phyloP scores from a whole-genome alignment of 2,329 filamentous ascomycete species.

The Sporothrix phasma region DNA sequence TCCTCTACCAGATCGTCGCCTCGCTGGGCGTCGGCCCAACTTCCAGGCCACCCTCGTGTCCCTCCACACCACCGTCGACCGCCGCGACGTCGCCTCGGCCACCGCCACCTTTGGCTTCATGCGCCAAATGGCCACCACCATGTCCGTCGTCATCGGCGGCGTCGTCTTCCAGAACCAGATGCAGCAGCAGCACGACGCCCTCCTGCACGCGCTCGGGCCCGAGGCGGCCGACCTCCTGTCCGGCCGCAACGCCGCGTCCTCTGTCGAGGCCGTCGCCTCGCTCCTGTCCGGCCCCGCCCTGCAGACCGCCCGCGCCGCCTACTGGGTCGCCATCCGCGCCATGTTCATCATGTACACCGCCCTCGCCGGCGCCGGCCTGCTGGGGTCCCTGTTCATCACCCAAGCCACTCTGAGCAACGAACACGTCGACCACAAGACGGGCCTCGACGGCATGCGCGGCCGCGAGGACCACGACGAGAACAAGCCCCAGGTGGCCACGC shows the following conservation, averaged over 20 bases:
- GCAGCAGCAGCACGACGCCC: conserved; percentile 26
- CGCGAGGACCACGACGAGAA: conserved; percentile 21
- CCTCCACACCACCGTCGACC: conserved; percentile 51
- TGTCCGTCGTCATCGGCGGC: conserved; percentile 49
- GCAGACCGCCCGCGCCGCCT: conserved; percentile 22
- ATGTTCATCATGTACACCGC: conserved; percentile 51
- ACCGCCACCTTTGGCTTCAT: conserved; percentile 53
- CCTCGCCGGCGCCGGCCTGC: conserved; percentile 37
- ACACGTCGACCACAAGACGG: conserved; percentile 50
- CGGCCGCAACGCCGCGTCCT: conserved; percentile 51
- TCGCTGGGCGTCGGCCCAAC: conserved; percentile 52
- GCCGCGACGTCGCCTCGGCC: conserved; percentile 51
- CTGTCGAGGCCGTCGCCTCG: conserved; percentile 44
- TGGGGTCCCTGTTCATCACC: conserved; percentile 38
- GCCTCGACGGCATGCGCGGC: conserved; percentile 33
- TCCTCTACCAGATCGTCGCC: conserved; percentile 48
- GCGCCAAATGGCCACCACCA: conserved; percentile 46
- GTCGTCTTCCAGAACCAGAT: conserved; percentile 33
- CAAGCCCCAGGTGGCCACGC: conserved; percentile 18
- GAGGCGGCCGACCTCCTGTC: conserved; percentile 42
- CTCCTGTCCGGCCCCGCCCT: conserved; percentile 40
- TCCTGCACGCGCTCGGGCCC: conserved; percentile 24
- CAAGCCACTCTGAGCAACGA: conserved; percentile 43
- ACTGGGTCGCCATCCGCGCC: conserved; percentile 17
- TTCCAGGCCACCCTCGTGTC: conserved; percentile 54